Conservation (phyloP, 140 eudicot genomes). For the Bidens hawaiensis region DNA sequence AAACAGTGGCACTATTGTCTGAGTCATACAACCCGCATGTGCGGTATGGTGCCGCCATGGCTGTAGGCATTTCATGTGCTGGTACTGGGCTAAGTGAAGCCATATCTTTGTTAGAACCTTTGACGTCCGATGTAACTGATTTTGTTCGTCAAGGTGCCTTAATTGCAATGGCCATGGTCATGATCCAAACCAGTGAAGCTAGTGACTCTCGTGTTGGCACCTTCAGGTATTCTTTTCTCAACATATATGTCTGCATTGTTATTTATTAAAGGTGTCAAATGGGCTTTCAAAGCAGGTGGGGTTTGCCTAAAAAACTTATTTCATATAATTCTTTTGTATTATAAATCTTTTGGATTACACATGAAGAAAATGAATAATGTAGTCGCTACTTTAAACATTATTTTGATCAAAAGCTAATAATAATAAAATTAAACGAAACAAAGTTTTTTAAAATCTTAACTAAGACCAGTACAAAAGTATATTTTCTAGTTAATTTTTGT, state of each 20-base stretch:
- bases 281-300: neutral
- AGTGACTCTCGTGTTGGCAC: conserved; percentile 97
- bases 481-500: neutral
- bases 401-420: too few species aligned
- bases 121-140: conserved; percentile 93
- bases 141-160: conserved; percentile 99
- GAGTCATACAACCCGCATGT: conserved; percentile 99
- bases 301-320: neutral
- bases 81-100: conserved; percentile 98
- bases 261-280: neutral
- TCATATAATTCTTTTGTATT: too few species aligned
- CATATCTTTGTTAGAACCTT: conserved; percentile 87
- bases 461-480: too few species aligned
- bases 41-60: conserved; percentile 96
- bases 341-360: too few species aligned
- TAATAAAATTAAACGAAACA: too few species aligned
- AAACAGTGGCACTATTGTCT: conserved; percentile 77
- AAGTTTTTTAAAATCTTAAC: too few species aligned
- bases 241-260: neutral
- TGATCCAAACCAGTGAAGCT: conserved; percentile 95
- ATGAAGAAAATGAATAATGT: too few species aligned
- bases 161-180: conserved; percentile 98
- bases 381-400: too few species aligned
- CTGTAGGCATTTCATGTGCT: conserved; percentile 97
- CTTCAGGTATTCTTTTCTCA: conserved; percentile 47